Evolutionary conservation across 2,329 filamentous ascomycete species (phyloP).

Genomic region (Botrytis fragariae): DNA sequence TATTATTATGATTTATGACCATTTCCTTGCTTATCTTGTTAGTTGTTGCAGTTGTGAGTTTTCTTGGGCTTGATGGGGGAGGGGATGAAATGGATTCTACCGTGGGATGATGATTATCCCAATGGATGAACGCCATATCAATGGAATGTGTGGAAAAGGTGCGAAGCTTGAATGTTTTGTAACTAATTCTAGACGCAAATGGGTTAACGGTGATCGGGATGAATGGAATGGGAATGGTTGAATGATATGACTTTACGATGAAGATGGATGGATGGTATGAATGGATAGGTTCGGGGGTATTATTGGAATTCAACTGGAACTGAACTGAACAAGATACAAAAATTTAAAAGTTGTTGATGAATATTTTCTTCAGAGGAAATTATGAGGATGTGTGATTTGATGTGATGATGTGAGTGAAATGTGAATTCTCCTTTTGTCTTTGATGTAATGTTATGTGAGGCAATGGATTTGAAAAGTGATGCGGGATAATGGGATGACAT

Average conservation of each 20-base stretch:
- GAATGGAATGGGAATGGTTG: not conserved
- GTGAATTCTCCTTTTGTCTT: not conserved
- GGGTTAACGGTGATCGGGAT: not conserved
- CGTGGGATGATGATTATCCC: not conserved
- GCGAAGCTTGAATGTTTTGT: conserved; percentile 7
- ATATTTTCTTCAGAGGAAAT: not conserved
- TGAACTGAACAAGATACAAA: conserved; percentile 6
- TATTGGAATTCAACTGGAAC: not conserved
- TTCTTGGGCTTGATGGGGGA: not conserved
- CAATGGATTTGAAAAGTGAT: no score
- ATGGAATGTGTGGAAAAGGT: not conserved
- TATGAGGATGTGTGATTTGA: not conserved
- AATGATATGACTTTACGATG: conserved; percentile 15
- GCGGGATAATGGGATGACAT: no score
- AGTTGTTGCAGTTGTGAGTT: conserved; percentile 7
- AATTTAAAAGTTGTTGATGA: conserved; percentile 6
- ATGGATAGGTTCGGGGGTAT: not conserved
- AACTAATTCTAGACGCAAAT: not conserved
- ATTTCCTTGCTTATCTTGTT: not conserved
- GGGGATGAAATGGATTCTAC: conserved; percentile 1
- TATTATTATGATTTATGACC: conserved; percentile 21
- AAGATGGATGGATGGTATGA: not conserved
- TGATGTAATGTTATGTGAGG: no score
- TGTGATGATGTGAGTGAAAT: not conserved
- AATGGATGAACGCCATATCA: not conserved